A percentile compares a stretch with the other conserved stretches of the same genome.
Conservation (phyloP, 2,329 filamentous ascomycete species). For the Claviceps citrina region DNA sequence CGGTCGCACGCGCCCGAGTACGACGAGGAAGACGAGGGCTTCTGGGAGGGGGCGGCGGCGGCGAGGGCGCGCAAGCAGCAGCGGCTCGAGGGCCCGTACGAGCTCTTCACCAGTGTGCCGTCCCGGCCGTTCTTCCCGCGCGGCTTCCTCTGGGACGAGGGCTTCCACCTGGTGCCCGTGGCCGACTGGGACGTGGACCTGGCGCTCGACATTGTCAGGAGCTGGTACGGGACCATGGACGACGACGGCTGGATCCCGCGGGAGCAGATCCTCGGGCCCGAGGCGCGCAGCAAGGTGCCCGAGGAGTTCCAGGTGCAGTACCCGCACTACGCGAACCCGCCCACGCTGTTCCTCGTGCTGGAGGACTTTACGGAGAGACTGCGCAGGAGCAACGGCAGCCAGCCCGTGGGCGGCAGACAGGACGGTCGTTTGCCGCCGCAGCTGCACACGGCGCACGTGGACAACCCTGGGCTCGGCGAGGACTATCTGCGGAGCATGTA, state of each 20-base stretch:
- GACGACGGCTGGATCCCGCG: conserved; percentile 94
- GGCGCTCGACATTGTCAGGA: conserved; percentile 72
- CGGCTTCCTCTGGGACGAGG: conserved; percentile 96
- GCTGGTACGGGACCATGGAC: conserved; percentile 93
- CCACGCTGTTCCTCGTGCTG: conserved; percentile 81
- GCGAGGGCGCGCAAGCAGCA: conserved; percentile 56
- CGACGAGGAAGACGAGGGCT: conserved; percentile 85
- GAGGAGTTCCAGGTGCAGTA: conserved; percentile 88
- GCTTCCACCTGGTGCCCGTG: conserved; percentile 83
- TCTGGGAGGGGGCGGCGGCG: conserved; percentile 82
- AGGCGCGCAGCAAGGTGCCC: conserved; percentile 91
- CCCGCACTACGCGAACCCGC: conserved; percentile 93
- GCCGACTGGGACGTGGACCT: conserved; percentile 90
- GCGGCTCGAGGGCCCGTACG: conserved; percentile 62
- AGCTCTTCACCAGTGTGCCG: conserved; percentile 82
- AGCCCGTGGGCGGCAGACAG: too few relatives aligned
- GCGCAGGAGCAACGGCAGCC: conserved; percentile 38
- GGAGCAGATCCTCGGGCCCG: conserved; percentile 82
- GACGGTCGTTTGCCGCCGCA: too few relatives aligned
- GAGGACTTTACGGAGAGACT: conserved; percentile 73
- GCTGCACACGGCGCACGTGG: conserved; percentile 48
- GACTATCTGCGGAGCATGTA: conserved; percentile 65
- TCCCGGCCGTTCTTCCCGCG: conserved; percentile 92
- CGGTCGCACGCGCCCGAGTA: conserved; percentile 85
- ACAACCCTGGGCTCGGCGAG: conserved; percentile 50